A percentile compares a stretch with the other conserved stretches of the same genome.
phyloP scores from a whole-genome alignment of 176 grass and related monocot species.

The barley (Hordeum vulgare) region MorexV3_pseudomolecules_assembly NC_058519.1:620302461-620302960 shows the following conservation, averaged over 20 bases:
- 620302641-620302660: neutral
- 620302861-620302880: neutral
- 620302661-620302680: neutral
- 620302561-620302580: neutral
- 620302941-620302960: neutral
- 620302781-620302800: rapidly evolving
- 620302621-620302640: rapidly evolving
- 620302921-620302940: neutral
- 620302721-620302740: neutral
- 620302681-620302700: neutral
- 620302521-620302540: no score
- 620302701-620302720: rapidly evolving
- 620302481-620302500: neutral
- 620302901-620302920: neutral
- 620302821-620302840: neutral
- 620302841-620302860: no score
- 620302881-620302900: neutral
- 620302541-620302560: rapidly evolving
- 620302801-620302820: neutral
- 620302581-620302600: neutral
- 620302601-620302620: neutral
- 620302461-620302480: rapidly evolving
- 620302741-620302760: neutral
- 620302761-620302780: neutral
- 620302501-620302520: no score